A percentile compares a stretch with the other conserved stretches of the same genome.
Evolutionary conservation across 2,329 filamentous ascomycete genomes (phyloP).

Genomic region (Epichloe sp.): DNA sequence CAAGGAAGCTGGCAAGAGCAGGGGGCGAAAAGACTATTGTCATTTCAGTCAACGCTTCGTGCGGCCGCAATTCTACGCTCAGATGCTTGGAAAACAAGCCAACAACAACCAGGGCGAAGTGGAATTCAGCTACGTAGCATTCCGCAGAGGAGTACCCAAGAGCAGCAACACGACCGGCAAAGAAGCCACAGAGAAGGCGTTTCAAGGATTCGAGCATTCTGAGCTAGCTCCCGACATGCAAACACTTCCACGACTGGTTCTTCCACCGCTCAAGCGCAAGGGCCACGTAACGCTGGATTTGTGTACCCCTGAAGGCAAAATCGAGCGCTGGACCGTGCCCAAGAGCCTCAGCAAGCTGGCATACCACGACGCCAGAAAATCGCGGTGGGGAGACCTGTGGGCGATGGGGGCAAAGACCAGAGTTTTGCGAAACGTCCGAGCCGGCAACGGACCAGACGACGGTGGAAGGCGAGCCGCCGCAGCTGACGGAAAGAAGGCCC

Average conservation of each 20-base stretch:
- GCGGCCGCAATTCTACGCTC: slow-evolving; percentile 69
- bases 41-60: slow-evolving; percentile 84
- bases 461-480: slow-evolving; percentile 30
- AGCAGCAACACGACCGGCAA: slow-evolving; percentile 30
- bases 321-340: slow-evolving; percentile 91
- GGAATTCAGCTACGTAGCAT: slow-evolving; percentile 76
- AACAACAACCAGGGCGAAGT: slow-evolving; percentile 88
- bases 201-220: slow-evolving; percentile 54
- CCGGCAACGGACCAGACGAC: slow-evolving; percentile 39
- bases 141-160: slow-evolving; percentile 56
- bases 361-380: slow-evolving; percentile 86
- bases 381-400: slow-evolving; percentile 88
- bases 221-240: slow-evolving; percentile 39
- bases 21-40: slow-evolving; percentile 78
- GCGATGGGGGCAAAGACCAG: slow-evolving; percentile 86
- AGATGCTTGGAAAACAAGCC: slow-evolving; percentile 52
- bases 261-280: slow-evolving; percentile 72
- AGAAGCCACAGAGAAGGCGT: slow-evolving; percentile 50
- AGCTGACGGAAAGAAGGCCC: slow-evolving; percentile 22
- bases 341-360: slow-evolving; percentile 67
- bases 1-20: slow-evolving; percentile 50
- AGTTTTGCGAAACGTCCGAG: slow-evolving; percentile 43
- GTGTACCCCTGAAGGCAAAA: slow-evolving; percentile 71
- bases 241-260: slow-evolving; percentile 63
- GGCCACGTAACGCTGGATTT: slow-evolving; percentile 84